Conservation (phyloP, 495 filamentous ascomycete species). For the Penicillium nucicola region DNA sequence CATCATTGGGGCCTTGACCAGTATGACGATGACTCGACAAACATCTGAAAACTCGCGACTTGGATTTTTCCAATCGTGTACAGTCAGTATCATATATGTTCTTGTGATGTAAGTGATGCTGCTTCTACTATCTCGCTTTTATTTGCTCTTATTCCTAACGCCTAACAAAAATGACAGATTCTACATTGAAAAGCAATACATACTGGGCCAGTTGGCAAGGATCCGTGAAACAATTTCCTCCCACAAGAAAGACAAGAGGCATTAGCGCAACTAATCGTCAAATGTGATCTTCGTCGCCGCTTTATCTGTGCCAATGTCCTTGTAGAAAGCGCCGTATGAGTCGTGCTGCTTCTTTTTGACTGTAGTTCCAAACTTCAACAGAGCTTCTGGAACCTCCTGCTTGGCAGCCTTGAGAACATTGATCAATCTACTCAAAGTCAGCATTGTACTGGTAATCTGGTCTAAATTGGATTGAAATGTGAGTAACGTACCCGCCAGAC, state of each 20-base stretch:
- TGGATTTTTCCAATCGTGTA: conserved; percentile 50
- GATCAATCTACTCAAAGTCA: conserved; percentile 56
- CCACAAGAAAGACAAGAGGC: conserved; percentile 16
- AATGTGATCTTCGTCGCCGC: conserved; percentile 91
- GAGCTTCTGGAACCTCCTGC: conserved; percentile 80
- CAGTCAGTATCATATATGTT: conserved; percentile 50
- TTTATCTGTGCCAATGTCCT: conserved; percentile 71
- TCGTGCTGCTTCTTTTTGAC: conserved; percentile 98
- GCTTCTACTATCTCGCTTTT: neutral
- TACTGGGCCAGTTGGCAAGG: conserved; percentile 46
- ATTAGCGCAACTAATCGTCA: conserved; percentile 55
- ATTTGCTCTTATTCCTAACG: neutral
- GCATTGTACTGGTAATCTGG: neutral
- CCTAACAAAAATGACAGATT: conserved; percentile 40
- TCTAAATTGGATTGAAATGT: conserved; percentile 18
- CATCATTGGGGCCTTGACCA: conserved; percentile 30
- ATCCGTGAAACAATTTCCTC: conserved; percentile 26
- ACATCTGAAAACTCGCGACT: conserved; percentile 9
- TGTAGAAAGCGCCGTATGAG: conserved; percentile 89
- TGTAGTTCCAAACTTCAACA: conserved; percentile 93
- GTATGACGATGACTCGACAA: conserved; percentile 26
- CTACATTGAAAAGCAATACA: conserved; percentile 57
- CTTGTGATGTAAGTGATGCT: conserved; percentile 55
- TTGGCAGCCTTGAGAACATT: conserved; percentile 89
- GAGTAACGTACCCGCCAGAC: conserved; percentile 69